Percentiles rank a stretch among this genome's conserved stretches.
Conservation (phyloP, 2,329 filamentous ascomycete species). For the Arthrobotrys sinensis region DNA sequence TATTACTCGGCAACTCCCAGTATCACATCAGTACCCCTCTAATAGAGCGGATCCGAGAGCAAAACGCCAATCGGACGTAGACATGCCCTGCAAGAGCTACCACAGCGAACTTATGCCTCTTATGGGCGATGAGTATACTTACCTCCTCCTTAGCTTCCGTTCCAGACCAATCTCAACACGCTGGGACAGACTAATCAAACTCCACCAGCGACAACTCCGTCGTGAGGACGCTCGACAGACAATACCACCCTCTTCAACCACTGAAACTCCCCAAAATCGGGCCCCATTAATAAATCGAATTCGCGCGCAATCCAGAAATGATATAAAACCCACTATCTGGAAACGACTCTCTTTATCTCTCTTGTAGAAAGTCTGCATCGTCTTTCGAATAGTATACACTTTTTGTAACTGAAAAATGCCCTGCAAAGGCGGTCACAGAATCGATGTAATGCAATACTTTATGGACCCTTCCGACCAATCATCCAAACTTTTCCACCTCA, state of each 20-base stretch:
- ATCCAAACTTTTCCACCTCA: background rate
- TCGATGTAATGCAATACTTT: background rate
- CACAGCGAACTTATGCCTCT: background rate
- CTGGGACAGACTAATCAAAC: background rate
- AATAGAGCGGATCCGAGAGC: background rate
- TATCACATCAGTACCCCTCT: too few relatives aligned
- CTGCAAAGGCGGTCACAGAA: constrained; percentile 6
- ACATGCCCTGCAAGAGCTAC: constrained; percentile 11
- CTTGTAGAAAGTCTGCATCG: background rate
- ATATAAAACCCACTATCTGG: background rate
- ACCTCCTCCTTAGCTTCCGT: constrained; percentile 11
- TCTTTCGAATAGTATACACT: background rate
- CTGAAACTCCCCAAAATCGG: background rate
- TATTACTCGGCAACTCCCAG: too few relatives aligned
- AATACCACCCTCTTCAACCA: background rate
- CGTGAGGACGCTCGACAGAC: background rate
- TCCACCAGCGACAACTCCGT: background rate
- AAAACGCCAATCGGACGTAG: background rate
- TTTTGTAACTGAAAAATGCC: background rate
- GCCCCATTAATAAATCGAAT: background rate
- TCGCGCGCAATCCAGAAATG: background rate
- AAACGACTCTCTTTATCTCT: background rate
- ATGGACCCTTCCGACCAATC: background rate
- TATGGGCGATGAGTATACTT: constrained; percentile 9
- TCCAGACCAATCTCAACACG: constrained; percentile 1